These are phyloP conservation scores for Eutrema yunnanense DNA, from an alignment of 345 rosid genomes.

Conservation along the genomic window DNA sequence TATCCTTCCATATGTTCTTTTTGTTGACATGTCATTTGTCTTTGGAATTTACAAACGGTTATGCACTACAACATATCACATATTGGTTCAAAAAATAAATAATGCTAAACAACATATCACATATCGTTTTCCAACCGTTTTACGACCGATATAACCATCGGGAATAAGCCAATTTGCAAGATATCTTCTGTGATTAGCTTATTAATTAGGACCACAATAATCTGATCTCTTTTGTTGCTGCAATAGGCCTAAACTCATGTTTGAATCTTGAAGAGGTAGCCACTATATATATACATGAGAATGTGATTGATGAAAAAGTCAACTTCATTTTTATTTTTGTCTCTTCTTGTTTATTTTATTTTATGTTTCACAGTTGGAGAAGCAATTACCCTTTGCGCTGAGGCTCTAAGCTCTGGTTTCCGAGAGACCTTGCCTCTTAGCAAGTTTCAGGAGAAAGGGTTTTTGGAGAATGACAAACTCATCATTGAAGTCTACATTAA, in stretches of 20 bases:
- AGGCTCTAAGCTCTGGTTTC: not conserved
- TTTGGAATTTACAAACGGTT: not conserved
- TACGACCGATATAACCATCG: too few species aligned
- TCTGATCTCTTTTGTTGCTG: not conserved
- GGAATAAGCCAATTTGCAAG: too few species aligned
- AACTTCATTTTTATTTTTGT: not conserved
- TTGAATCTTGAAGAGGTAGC: not conserved
- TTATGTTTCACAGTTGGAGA: not conserved
- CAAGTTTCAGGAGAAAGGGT: not conserved
- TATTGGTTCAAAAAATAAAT: too few species aligned
- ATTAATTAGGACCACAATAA: not conserved
- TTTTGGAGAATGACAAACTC: conserved; percentile 7
- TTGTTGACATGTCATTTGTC: not conserved
- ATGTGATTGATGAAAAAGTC: not conserved
- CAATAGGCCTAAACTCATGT: not conserved
- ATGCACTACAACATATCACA: too few species aligned
- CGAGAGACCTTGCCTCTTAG: not conserved
- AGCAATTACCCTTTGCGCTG: not conserved
- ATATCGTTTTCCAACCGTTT: too few species aligned
- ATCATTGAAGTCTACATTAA: conserved; percentile 9
- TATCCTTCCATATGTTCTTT: not conserved
- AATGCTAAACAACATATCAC: too few species aligned
- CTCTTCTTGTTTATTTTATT: not conserved
- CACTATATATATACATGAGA: not conserved
- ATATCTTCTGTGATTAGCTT: not conserved